Evolutionary conservation across 2,329 filamentous ascomycete genomes (phyloP).

Genomic region (Diplocarpon rosae): DNA sequence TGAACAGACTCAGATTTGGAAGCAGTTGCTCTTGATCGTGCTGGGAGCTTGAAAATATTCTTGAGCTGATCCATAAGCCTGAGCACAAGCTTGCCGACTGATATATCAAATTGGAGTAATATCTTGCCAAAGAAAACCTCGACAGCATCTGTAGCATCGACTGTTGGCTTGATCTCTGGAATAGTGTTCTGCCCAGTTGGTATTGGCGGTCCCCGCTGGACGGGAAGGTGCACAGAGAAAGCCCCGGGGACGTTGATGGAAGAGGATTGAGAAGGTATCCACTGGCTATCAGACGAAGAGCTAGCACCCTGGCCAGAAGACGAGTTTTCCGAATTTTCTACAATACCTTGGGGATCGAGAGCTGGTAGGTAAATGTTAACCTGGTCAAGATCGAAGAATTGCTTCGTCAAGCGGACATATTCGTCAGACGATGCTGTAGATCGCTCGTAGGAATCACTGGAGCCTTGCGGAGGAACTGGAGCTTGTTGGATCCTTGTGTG

Average conservation of each 20-base stretch:
- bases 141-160: slow-evolving; percentile 12
- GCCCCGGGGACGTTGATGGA: slow-evolving; percentile 48
- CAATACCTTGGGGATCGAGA: background rate
- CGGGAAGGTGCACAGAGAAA: slow-evolving; percentile 39
- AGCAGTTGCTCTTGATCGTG: slow-evolving; percentile 4
- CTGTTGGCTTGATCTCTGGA: background rate
- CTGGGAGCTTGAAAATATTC: slow-evolving; percentile 12
- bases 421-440: slow-evolving; percentile 22
- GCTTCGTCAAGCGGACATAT: slow-evolving; percentile 24
- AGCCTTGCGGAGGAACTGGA: slow-evolving; percentile 14
- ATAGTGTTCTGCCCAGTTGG: background rate
- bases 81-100: slow-evolving; percentile 25
- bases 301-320: slow-evolving; percentile 7
- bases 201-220: slow-evolving; percentile 4
- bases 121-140: slow-evolving; percentile 24
- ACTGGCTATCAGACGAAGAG: slow-evolving; percentile 16
- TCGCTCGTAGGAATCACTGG: slow-evolving; percentile 20
- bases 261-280: slow-evolving; percentile 23
- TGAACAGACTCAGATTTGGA: slow-evolving; percentile 6
- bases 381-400: slow-evolving; percentile 28
- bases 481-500: slow-evolving; percentile 3
- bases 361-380: slow-evolving; percentile 27
- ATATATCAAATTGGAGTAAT: slow-evolving; percentile 25
- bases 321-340: slow-evolving; percentile 1
- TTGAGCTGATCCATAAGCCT: slow-evolving; percentile 23